Conservation (phyloP, 495 filamentous ascomycete genomes). For the Aspergillus cavernicola region DNA sequence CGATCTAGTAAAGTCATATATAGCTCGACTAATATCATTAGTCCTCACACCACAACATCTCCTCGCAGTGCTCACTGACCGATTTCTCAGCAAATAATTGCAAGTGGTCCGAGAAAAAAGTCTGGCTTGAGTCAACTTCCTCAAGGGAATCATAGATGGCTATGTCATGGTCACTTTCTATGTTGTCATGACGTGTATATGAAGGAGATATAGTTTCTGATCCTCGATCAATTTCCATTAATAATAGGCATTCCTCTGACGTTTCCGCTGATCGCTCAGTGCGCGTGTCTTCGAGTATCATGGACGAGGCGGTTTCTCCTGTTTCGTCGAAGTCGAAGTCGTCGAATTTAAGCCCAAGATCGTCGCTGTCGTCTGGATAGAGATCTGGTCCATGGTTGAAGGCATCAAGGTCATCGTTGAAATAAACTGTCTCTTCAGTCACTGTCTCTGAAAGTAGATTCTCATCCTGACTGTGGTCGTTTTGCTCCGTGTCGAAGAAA, state of each 20-base stretch:
- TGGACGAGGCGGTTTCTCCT: not conserved
- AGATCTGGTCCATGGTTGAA: not conserved
- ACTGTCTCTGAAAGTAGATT: not conserved
- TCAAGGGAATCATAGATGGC: conserved; percentile 4
- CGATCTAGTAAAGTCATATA: not conserved
- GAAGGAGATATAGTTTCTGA: not conserved
- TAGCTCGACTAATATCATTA: not conserved
- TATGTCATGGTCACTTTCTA: conserved; percentile 3
- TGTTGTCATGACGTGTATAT: not conserved
- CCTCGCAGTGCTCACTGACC: not conserved
- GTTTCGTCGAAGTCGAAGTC: not conserved
- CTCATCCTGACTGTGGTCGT: not conserved
- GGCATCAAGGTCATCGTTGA: not conserved
- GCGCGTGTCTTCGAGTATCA: not conserved
- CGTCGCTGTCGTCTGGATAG: not conserved
- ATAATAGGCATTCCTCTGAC: not conserved
- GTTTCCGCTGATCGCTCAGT: not conserved
- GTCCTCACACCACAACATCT: not conserved
- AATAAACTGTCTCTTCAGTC: not conserved
- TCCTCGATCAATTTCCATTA: too few relatives aligned
- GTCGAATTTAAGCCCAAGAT: not conserved
- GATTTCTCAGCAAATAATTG: not conserved
- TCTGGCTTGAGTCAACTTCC: conserved; percentile 1
- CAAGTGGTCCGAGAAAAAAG: not conserved
- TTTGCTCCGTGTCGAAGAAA: not conserved